Conservation (phyloP, 352 stramenopile species). For the Phytopythium oedochilum region DNA sequence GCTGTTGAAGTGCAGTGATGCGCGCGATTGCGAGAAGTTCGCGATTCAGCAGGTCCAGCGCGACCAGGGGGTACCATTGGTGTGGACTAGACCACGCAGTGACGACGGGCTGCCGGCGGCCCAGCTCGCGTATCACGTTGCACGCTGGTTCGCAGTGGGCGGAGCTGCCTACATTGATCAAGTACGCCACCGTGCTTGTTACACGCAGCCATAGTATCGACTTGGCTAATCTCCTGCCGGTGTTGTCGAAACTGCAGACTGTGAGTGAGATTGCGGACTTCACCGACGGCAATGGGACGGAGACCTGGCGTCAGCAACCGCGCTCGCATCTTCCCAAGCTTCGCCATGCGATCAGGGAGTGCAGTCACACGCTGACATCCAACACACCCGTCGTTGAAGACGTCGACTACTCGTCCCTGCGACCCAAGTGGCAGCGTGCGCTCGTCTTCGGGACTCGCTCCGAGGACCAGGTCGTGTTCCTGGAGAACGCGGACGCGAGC, state of each 20-base stretch:
- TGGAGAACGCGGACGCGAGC: constrained; percentile 42
- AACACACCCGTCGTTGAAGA: constrained; percentile 14
- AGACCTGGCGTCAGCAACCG: neutral
- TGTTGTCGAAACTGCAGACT: neutral
- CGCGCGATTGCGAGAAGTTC: constrained; percentile 63
- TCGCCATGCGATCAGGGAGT: constrained; percentile 45
- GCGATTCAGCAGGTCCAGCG: constrained; percentile 21
- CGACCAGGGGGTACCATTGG: constrained; percentile 38
- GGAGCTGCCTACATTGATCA: constrained; percentile 70
- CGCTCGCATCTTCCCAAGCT: constrained; percentile 16
- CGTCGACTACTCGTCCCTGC: constrained; percentile 1
- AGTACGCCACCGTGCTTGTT: constrained; percentile 22
- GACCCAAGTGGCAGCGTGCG: constrained; percentile 26
- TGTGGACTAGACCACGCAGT: constrained; percentile 39
- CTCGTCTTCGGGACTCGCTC: constrained; percentile 34
- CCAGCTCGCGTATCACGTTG: constrained; percentile 52
- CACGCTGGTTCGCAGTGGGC: constrained; percentile 64
- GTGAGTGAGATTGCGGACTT: neutral
- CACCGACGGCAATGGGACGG: neutral
- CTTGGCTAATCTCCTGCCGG: neutral
- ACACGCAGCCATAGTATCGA: no score
- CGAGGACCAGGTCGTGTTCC: constrained; percentile 30
- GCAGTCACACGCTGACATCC: constrained; percentile 46
- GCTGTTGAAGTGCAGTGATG: constrained; percentile 40
- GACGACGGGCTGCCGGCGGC: neutral